phyloP scores from a whole-genome alignment of 148 eudicot species.

The Chenopodium formosanum region DNA sequence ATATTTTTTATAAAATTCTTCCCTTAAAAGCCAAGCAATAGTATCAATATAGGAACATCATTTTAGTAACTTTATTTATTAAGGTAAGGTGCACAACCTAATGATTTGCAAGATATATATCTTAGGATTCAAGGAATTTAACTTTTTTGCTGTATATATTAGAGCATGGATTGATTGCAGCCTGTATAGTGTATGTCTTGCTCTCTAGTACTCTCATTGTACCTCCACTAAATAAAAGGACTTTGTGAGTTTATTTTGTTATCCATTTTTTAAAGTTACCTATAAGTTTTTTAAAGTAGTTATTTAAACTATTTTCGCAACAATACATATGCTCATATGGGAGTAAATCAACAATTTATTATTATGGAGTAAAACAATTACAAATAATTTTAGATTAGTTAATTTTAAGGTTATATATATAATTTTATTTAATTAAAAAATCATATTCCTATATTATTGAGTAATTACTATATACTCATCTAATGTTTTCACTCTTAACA shows the following conservation, averaged over 20 bases:
- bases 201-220: neutral
- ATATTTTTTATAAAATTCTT: conserved; percentile 4
- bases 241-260: neutral
- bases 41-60: neutral
- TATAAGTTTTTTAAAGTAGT: no score
- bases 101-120: neutral
- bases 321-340: no score
- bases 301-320: no score
- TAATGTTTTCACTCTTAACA: no score
- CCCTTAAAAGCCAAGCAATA: conserved; percentile 30
- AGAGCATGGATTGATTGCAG: neutral
- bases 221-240: no score
- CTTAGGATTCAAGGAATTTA: neutral
- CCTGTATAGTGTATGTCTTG: neutral
- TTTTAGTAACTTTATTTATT: neutral
- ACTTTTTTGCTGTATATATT: neutral
- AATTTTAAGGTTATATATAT: no score
- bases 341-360: no score
- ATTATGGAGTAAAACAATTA: no score
- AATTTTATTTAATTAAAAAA: no score
- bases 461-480: no score
- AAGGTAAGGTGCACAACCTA: neutral
- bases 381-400: no score
- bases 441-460: no score
- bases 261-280: neutral